phyloP scores from a whole-genome alignment of 805 yeast genomes.

The Metschnikowia borealis region DNA sequence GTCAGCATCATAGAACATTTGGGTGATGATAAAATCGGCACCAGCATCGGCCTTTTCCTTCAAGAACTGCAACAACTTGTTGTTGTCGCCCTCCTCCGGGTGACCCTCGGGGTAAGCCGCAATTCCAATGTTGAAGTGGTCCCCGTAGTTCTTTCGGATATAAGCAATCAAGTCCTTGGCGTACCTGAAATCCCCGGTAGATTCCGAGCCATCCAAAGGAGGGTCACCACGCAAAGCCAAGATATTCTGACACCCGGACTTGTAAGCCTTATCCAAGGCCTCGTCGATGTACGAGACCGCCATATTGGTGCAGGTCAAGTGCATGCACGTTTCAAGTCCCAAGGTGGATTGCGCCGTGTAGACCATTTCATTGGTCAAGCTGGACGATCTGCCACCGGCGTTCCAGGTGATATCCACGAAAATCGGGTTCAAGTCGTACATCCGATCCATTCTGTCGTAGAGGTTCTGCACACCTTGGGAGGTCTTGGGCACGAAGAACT shows the following conservation, averaged over 20 bases:
- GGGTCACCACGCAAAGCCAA: conserved; percentile 95
- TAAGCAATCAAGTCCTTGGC: conserved; percentile 83
- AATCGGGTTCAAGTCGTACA: conserved; percentile 87
- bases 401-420: conserved; percentile 98
- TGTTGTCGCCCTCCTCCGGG: conserved; percentile 69
- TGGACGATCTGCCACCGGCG: conserved; percentile 89
- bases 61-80: conserved; percentile 52
- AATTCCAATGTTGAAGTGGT: conserved; percentile 90
- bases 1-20: conserved; percentile 94
- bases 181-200: conserved; percentile 79
- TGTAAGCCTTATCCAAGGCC: conserved; percentile 80
- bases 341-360: conserved; percentile 84
- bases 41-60: conserved; percentile 92
- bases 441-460: conserved; percentile 95
- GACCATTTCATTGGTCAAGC: conserved; percentile 86
- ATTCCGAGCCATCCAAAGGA: conserved; percentile 69
- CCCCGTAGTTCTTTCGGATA: conserved; percentile 74
- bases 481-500: conserved; percentile 96
- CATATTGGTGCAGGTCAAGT: conserved; percentile 96
- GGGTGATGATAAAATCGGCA: conserved; percentile 90
- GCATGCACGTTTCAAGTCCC: conserved; percentile 97
- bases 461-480: conserved; percentile 94
- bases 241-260: conserved; percentile 92
- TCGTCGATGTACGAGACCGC: conserved; percentile 71
- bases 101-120: conserved; percentile 99